Percentiles rank a stretch among this genome's conserved stretches.
Conservation (phyloP, 805 yeast species). For the Ogataea sp. region DNA sequence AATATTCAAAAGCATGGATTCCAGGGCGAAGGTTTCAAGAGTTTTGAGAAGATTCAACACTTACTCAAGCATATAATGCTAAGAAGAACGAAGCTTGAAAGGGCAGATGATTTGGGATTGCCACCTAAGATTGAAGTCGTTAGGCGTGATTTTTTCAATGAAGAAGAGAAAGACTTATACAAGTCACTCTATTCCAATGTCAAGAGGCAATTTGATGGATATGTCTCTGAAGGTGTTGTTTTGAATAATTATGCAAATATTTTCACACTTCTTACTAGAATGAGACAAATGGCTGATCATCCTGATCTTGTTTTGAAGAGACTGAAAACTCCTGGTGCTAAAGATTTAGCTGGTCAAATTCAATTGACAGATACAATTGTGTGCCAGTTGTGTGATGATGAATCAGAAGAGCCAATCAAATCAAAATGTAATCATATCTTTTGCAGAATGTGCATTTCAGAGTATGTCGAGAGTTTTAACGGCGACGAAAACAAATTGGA, state of each 20-base stretch:
- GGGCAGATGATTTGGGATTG: constrained; percentile 95
- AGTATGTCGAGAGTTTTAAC: constrained; percentile 75
- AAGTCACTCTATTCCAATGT: constrained; percentile 82
- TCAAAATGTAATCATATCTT: constrained; percentile 91
- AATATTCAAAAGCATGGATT: constrained; percentile 84
- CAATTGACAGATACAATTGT: constrained; percentile 44
- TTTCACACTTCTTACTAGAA: constrained; percentile 89
- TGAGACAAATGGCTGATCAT: constrained; percentile 98
- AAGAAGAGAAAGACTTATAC: constrained; percentile 90
- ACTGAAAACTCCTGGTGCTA: constrained; percentile 32
- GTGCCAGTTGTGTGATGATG: constrained; percentile 94
- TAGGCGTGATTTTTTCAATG: constrained; percentile 80
- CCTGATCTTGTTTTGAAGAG: constrained; percentile 89
- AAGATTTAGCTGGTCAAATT: constrained; percentile 23
- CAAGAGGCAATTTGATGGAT: constrained; percentile 80
- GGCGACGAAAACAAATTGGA: constrained; percentile 53
- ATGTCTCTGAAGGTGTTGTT: constrained; percentile 94
- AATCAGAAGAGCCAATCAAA: constrained; percentile 95
- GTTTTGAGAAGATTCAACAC: constrained; percentile 70
- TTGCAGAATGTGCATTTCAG: constrained; percentile 87
- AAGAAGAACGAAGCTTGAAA: constrained; percentile 88
- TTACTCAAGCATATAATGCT: constrained; percentile 78
- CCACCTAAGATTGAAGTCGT: constrained; percentile 95
- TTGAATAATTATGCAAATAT: constrained; percentile 95
- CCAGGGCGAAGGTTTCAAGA: constrained; percentile 70